Conservation (phyloP, 345 rosid genomes). For the Noccaea bulbosa region DNA sequence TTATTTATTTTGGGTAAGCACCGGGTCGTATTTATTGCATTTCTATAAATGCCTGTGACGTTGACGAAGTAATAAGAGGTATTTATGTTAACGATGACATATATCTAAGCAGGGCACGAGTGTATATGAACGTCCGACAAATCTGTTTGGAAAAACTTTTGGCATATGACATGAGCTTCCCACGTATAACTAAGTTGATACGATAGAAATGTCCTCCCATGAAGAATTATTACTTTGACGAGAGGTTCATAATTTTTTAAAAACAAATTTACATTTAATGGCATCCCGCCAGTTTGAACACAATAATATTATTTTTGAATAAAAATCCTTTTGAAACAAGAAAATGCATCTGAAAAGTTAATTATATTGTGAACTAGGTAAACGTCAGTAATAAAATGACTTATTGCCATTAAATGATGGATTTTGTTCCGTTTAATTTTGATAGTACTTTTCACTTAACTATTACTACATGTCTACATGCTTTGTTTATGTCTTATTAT, state of each 20-base stretch:
- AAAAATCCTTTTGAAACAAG: not conserved
- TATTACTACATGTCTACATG: too few relatives aligned
- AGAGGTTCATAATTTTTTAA: not conserved
- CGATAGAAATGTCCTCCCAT: not conserved
- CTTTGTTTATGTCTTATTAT: too few relatives aligned
- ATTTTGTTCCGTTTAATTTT: too few relatives aligned
- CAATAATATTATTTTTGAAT: too few relatives aligned
- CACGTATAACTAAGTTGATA: conserved; percentile 15
- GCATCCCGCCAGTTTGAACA: too few relatives aligned
- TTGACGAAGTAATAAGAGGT: conserved; percentile 18
- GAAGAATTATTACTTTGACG: conserved; percentile 16
- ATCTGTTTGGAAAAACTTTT: not conserved
- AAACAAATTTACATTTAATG: not conserved
- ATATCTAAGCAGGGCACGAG: not conserved
- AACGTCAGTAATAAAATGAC: not conserved
- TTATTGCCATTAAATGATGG: not conserved
- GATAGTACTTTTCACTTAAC: too few relatives aligned
- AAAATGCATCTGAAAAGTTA: conserved; percentile 1
- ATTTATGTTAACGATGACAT: conserved; percentile 7
- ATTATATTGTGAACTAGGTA: not conserved
- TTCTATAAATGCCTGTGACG: conserved; percentile 30
- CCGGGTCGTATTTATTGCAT: conserved; percentile 30
- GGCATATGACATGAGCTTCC: not conserved
- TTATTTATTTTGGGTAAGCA: conserved; percentile 20
- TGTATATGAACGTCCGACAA: not conserved